Evolutionary conservation across 2,329 filamentous ascomycete species (phyloP), one percentile per base, ranked within the genome.

Genomic region (Rutstroemia sydowiana): DNA sequence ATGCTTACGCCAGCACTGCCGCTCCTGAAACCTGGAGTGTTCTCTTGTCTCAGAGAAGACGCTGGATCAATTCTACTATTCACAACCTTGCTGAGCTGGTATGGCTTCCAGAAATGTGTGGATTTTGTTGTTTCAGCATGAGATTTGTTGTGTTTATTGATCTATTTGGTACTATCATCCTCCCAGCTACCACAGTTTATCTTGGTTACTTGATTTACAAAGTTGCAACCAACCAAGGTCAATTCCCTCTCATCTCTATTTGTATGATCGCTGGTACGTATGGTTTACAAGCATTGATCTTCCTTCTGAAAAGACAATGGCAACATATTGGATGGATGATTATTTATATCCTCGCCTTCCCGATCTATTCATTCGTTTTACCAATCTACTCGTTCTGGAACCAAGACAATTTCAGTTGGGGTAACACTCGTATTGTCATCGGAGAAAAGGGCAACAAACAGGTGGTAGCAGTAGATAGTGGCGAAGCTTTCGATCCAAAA

Each of bases 381-480:
- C 93, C 93, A 0, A 73, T 98, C 57, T 98, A 97, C 74, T 95
- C 92, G 0, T 98, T 98, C 84, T 98, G 93, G 93, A 95, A 96
- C 71, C 91, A 96, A 70, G 93, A 98, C 71, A 92, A 98, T 72
- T 98, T 98, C 77, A 85, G 85, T 2, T 98, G 93, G 93, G 93
- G 93, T 77, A 97, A 93, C 73, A 98, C 93, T 1, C 90, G 93
- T 79, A 83, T 98, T 59, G 93, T 98, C 60, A 87, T 97, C 59
- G 92, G 90, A 54, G 93, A 98, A 69, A 89, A 92, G 69, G 92
- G 91, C 57, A 81, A 80, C 66, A 95, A 95, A 73, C 83, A 95
- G 66, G 75, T 96, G n/a, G 78, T 98, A 48, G 90, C 90, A 0
- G 82, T 91, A 2, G 87, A 92, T 23, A 83, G 91, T 18, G 83